phyloP scores from a whole-genome alignment of 148 eudicot genomes.

The Bassia scoparia region DNA sequence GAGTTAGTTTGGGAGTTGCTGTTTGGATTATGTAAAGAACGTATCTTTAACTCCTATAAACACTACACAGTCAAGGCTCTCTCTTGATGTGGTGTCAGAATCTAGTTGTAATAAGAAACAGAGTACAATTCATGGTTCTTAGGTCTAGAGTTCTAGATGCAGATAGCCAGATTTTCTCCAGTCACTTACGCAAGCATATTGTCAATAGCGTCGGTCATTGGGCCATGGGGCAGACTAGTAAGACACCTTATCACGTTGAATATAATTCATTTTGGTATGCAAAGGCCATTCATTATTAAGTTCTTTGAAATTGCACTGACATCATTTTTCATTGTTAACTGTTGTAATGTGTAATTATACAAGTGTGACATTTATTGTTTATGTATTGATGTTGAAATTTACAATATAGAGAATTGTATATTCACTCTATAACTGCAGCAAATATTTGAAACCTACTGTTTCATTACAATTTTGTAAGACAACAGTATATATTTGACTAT shows the following conservation, averaged over 20 bases:
- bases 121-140: not conserved
- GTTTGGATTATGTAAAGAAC: too few relatives aligned
- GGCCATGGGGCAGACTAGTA: not conserved
- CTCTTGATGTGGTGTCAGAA: too few relatives aligned
- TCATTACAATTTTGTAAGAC: not conserved
- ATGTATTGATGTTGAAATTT: too few relatives aligned
- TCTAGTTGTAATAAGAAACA: too few relatives aligned
- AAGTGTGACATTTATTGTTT: too few relatives aligned
- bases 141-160: not conserved
- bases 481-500: not conserved
- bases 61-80: too few relatives aligned
- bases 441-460: not conserved
- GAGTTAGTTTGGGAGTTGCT: not conserved
- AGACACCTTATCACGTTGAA: not conserved
- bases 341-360: too few relatives aligned
- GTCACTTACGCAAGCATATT: not conserved
- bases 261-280: not conserved
- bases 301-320: not conserved
- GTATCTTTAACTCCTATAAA: too few relatives aligned
- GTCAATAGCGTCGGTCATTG: not conserved
- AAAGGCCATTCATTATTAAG: not conserved
- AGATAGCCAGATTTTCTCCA: not conserved
- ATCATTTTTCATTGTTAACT: not conserved
- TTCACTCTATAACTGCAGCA: too few relatives aligned
- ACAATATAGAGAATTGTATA: too few relatives aligned